These are phyloP conservation scores for Pseudozyma sp. DNA, from an alignment of 1,284 basidiomycete genomes.

Conservation along the genomic window DNA sequence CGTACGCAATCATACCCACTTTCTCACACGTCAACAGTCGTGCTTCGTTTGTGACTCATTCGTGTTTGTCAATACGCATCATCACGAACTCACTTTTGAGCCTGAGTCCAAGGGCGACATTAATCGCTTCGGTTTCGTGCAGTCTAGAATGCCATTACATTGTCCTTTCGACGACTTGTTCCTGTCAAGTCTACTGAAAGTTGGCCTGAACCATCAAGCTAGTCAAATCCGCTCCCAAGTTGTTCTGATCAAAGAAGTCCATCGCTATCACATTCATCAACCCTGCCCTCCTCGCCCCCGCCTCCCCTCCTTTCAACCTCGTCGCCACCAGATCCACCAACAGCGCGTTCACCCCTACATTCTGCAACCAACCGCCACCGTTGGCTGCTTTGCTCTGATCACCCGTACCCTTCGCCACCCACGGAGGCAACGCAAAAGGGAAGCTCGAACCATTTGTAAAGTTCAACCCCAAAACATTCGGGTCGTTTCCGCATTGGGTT, in stretches of 20 bases:
- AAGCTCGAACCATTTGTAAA: slow-evolving; percentile 43
- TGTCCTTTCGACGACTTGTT: background rate
- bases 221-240: slow-evolving; percentile 26
- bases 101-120: too few species aligned
- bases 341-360: slow-evolving; percentile 34
- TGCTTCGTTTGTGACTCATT: too few species aligned
- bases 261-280: slow-evolving; percentile 46
- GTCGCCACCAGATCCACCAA: slow-evolving; percentile 36
- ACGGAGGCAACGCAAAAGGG: slow-evolving; percentile 49
- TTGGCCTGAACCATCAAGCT: slow-evolving; percentile 51
- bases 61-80: too few species aligned
- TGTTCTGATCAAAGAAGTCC: slow-evolving; percentile 54
- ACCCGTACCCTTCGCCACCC: slow-evolving; percentile 41
- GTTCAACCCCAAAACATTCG: slow-evolving; percentile 27
- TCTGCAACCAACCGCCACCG: slow-evolving; percentile 18
- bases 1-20: slow-evolving; percentile 1
- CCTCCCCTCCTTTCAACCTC: slow-evolving; percentile 1
- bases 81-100: too few species aligned
- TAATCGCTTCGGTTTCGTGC: background rate
- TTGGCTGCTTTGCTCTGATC: slow-evolving; percentile 12
- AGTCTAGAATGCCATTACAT: background rate
- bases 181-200: slow-evolving; percentile 23
- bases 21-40: background rate
- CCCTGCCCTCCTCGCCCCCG: slow-evolving; percentile 1
- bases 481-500: slow-evolving; percentile 14